Conservation (phyloP, 441 rosid species). For the Pelargonium australe region DNA sequence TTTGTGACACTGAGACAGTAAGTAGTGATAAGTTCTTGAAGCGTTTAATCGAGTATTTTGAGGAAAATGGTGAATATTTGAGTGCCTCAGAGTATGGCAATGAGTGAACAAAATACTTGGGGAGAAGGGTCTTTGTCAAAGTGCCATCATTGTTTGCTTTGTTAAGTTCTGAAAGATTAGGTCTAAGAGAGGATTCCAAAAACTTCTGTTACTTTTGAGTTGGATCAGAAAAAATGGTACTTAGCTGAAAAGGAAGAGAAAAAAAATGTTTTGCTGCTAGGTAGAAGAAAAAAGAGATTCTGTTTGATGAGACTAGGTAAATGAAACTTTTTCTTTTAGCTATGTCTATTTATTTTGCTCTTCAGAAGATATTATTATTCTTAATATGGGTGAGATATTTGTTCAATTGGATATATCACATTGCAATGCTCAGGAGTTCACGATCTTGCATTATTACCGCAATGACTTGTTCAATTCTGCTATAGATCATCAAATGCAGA, state of each 20-base stretch:
- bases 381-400: too few relatives aligned
- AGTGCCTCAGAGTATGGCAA: constrained; percentile 76
- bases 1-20: constrained; percentile 89
- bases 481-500: too few relatives aligned
- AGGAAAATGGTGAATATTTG: constrained; percentile 87
- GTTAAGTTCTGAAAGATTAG: not conserved
- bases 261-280: not conserved
- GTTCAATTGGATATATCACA: too few relatives aligned
- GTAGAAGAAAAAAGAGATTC: not conserved
- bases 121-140: constrained; percentile 3
- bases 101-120: constrained; percentile 24
- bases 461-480: too few relatives aligned
- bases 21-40: constrained; percentile 63
- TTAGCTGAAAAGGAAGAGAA: not conserved
- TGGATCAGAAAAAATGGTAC: not conserved
- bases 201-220: not conserved
- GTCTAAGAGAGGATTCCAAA: constrained; percentile 8
- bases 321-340: too few relatives aligned
- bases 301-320: too few relatives aligned
- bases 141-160: constrained; percentile 10
- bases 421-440: too few relatives aligned
- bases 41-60: constrained; percentile 75
- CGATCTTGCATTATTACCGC: too few relatives aligned
- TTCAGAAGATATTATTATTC: too few relatives aligned
- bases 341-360: too few relatives aligned